Conservation (phyloP, 345 rosid genomes). For the Eucalyptus pauciflora region DNA sequence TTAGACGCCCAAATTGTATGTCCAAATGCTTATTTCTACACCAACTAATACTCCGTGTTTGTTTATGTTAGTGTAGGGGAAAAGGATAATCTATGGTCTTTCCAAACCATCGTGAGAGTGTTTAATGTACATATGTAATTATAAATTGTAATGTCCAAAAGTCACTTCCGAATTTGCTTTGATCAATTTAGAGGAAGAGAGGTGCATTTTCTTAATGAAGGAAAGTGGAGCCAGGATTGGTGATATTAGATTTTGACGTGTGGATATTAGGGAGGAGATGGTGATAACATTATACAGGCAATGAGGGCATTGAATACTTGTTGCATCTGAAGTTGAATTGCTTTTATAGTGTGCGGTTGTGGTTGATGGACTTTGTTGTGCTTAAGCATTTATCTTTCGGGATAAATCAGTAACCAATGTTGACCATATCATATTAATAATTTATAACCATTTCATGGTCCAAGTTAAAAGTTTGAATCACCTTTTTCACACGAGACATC, state of each 20-base stretch:
- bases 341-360: background rate
- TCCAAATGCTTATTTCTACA: background rate
- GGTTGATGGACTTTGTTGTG: background rate
- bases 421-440: background rate
- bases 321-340: background rate
- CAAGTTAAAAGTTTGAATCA: background rate
- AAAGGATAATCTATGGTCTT: background rate
- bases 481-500: background rate
- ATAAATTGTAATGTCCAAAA: background rate
- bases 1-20: background rate
- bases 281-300: background rate
- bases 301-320: background rate
- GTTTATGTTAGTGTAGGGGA: background rate
- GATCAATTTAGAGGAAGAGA: background rate
- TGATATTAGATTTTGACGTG: background rate
- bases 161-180: background rate
- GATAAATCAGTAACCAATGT: background rate
- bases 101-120: background rate
- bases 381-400: background rate
- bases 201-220: background rate
- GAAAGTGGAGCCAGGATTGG: background rate
- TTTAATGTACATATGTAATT: background rate
- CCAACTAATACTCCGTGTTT: background rate
- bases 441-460: background rate
- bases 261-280: background rate